These are phyloP conservation scores for Circinella umbellata DNA, from an alignment of 371 early-diverging fungal genomes.

Conservation along the genomic window DNA sequence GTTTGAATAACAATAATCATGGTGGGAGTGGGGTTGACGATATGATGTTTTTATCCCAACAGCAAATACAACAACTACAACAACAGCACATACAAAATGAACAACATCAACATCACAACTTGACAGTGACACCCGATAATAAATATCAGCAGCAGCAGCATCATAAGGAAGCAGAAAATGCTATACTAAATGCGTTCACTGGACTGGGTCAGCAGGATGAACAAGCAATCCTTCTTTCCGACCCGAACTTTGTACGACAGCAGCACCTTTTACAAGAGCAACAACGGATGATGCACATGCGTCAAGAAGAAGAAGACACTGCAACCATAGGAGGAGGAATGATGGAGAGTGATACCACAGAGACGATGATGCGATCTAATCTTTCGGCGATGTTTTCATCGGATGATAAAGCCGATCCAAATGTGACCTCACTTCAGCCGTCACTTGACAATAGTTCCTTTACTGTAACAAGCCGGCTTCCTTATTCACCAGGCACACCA, in stretches of 20 bases:
- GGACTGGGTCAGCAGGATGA: constrained; percentile 19
- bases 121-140: constrained; percentile 3
- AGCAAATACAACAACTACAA: constrained; percentile 5
- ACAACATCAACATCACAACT: constrained; percentile 7
- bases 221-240: constrained; percentile 32
- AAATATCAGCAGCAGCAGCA: neutral
- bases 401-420: constrained; percentile 15
- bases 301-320: constrained; percentile 10
- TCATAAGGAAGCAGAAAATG: constrained; percentile 1
- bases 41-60: neutral
- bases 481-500: constrained; percentile 9
- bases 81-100: constrained; percentile 13
- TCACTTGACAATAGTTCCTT: constrained; percentile 14
- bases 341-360: neutral
- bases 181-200: constrained; percentile 14
- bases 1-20: neutral
- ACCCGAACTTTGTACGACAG: constrained; percentile 32
- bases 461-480: constrained; percentile 3
- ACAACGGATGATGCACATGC: constrained; percentile 15
- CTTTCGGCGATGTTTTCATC: constrained; percentile 26
- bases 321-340: neutral
- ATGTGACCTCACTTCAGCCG: constrained; percentile 15
- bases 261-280: constrained; percentile 34
- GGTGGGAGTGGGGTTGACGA: neutral
- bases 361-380: constrained; percentile 20